phyloP scores from a whole-genome alignment of 805 yeast genomes.

The Metschnikowia arizonensis region DNA sequence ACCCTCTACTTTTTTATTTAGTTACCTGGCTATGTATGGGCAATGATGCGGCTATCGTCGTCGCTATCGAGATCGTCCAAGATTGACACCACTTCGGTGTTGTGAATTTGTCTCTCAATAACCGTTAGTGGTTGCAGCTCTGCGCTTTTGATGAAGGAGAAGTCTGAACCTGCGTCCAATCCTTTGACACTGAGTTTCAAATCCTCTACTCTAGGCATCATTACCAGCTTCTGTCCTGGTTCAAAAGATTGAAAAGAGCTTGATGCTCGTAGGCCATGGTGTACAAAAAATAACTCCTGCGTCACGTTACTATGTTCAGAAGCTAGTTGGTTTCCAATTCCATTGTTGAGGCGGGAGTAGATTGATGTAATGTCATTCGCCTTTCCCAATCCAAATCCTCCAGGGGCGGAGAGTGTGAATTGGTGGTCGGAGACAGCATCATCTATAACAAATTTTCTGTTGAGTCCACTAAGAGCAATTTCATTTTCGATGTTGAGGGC shows the following conservation, averaged over 20 bases:
- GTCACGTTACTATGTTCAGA: constrained; percentile 16
- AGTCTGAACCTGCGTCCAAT: constrained; percentile 5
- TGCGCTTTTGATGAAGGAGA: constrained; percentile 3
- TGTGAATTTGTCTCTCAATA: constrained; percentile 29
- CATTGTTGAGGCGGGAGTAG: constrained; percentile 29
- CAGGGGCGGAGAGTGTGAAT: not conserved
- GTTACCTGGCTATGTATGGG: constrained; percentile 3
- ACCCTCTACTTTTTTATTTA: not conserved
- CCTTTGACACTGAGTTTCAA: constrained; percentile 13
- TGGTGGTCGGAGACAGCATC: constrained; percentile 6
- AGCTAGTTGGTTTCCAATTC: constrained; percentile 5
- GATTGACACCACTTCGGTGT: constrained; percentile 33
- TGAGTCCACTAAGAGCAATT: constrained; percentile 1
- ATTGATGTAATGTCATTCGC: constrained; percentile 40
- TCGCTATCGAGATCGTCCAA: constrained; percentile 33
- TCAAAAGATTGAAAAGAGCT: not conserved
- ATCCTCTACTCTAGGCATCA: constrained; percentile 18
- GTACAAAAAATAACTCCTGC: constrained; percentile 7
- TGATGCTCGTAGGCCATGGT: not conserved
- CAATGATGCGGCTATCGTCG: constrained; percentile 26
- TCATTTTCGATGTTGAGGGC: constrained; percentile 1
- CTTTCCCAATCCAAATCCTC: constrained; percentile 35
- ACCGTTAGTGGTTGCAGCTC: constrained; percentile 23
- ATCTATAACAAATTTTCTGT: constrained; percentile 1
- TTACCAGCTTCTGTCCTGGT: not conserved